Evolutionary conservation across 257 asterid species (phyloP).

Genomic region (Buddleja alternifolia): DNA sequence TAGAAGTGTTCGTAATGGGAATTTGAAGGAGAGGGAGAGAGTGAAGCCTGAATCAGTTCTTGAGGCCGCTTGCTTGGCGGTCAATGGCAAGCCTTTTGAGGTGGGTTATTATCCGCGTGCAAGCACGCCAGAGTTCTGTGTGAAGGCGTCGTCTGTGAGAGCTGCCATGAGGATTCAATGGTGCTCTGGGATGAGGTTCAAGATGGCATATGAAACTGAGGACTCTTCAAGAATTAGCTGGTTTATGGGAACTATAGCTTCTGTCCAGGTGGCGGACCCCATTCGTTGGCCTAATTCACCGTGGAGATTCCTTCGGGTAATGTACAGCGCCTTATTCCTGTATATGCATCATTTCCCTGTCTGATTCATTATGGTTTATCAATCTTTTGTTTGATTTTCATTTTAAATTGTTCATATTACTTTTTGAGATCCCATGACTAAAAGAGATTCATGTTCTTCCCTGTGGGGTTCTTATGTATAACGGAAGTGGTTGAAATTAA

Average conservation of each 20-base stretch:
- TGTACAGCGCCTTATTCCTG: neutral
- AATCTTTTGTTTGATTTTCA: neutral
- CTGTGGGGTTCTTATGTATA: neutral
- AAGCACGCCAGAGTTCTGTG: slow-evolving; percentile 66
- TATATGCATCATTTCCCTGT: neutral
- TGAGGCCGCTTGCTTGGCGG: slow-evolving; percentile 59
- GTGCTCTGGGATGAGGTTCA: slow-evolving; percentile 69
- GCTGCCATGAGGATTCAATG: slow-evolving; percentile 63
- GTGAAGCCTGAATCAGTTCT: slow-evolving; percentile 53
- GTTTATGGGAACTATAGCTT: slow-evolving; percentile 68
- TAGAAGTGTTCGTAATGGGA: slow-evolving; percentile 34
- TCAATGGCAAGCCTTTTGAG: slow-evolving; percentile 62
- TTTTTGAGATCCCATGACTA: neutral
- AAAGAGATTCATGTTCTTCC: neutral
- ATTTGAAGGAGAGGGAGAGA: slow-evolving; percentile 43
- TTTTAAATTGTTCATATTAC: neutral
- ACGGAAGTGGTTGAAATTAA: neutral
- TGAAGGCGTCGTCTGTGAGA: slow-evolving; percentile 58
- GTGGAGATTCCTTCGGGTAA: slow-evolving; percentile 73
- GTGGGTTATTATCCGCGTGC: slow-evolving; percentile 61
- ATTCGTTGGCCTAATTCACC: slow-evolving; percentile 66
- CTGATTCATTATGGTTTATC: slow-evolving; percentile 7
- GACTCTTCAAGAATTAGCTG: slow-evolving; percentile 71
- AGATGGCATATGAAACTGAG: slow-evolving; percentile 78
- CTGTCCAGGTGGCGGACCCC: slow-evolving; percentile 59